Conservation (phyloP, 164 flowering plant species). For the Cinnamomum micranthum region DNA sequence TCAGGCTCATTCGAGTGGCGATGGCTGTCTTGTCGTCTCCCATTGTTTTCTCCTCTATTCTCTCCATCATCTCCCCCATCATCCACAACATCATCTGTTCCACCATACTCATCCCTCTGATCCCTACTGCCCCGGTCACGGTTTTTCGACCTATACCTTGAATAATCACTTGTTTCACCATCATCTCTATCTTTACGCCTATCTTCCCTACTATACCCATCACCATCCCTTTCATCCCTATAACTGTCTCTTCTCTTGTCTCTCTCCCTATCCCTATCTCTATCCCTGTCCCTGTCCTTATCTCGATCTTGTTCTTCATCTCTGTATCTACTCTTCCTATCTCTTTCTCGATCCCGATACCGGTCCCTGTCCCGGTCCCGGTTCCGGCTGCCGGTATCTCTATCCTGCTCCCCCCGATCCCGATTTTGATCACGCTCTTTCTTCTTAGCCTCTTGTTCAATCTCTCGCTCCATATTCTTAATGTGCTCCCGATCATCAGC, state of each 20-base stretch:
- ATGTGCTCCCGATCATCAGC: conserved; percentile 51
- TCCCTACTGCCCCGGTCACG: conserved; percentile 13
- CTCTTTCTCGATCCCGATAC: conserved; percentile 20
- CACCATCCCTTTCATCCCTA: neutral
- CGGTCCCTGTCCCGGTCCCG: conserved; percentile 3
- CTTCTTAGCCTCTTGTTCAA: conserved; percentile 45
- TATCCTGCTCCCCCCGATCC: neutral
- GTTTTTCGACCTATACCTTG: neutral
- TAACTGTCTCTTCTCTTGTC: neutral
- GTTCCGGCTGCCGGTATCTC: no score
- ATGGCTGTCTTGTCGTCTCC: conserved; percentile 15
- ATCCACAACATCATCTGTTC: conserved; percentile 15
- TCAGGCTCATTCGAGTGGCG: conserved; percentile 49
- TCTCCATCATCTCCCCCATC: conserved; percentile 9
- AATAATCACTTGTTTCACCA: conserved; percentile 14
- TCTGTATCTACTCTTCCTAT: conserved; percentile 16
- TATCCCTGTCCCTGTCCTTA: conserved; percentile 15
- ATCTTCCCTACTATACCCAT: neutral
- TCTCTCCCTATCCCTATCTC: conserved; percentile 4
- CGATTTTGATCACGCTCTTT: conserved; percentile 18
- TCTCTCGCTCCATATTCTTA: conserved; percentile 64
- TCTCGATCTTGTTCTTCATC: conserved; percentile 20
- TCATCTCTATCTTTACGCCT: conserved; percentile 6
- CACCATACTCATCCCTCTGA: conserved; percentile 10
- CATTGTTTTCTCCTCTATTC: neutral